Conservation (phyloP, 2,329 filamentous ascomycete genomes). For the Claviceps digitariae region DNA sequence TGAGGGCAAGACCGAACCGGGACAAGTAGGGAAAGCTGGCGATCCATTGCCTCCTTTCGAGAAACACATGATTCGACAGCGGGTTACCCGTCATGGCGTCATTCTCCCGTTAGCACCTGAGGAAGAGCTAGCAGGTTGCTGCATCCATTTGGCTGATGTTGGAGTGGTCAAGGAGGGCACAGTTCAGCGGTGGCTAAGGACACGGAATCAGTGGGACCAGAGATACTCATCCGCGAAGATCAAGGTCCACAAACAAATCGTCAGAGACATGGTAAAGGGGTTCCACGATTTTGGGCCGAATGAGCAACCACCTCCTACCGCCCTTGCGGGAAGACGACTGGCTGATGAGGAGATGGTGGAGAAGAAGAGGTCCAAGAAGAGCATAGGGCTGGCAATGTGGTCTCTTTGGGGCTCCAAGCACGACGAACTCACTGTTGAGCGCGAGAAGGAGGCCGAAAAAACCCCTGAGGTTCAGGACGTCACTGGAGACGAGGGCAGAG, state of each 20-base stretch:
- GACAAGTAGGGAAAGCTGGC: slow-evolving; percentile 67
- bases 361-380: slow-evolving; percentile 50
- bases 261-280: slow-evolving; percentile 58
- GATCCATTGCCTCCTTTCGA: slow-evolving; percentile 70
- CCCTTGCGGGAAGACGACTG: slow-evolving; percentile 58
- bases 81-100: slow-evolving; percentile 64
- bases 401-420: slow-evolving; percentile 79
- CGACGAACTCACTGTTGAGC: slow-evolving; percentile 58
- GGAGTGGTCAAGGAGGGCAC: slow-evolving; percentile 70
- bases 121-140: slow-evolving; percentile 51
- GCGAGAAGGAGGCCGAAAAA: slow-evolving; percentile 39
- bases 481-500: slow-evolving; percentile 27
- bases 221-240: slow-evolving; percentile 58
- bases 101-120: slow-evolving; percentile 55
- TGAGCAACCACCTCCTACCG: slow-evolving; percentile 71
- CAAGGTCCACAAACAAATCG: slow-evolving; percentile 57
- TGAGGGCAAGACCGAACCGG: slow-evolving; percentile 10
- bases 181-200: slow-evolving; percentile 69
- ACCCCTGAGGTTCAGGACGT: slow-evolving; percentile 18
- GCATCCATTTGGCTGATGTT: slow-evolving; percentile 47
- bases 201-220: slow-evolving; percentile 58
- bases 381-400: slow-evolving; percentile 72
- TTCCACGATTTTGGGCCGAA: slow-evolving; percentile 57
- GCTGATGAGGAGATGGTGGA: slow-evolving; percentile 25
- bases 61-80: slow-evolving; percentile 83